phyloP scores from a whole-genome alignment of 202 grass and related monocot genomes.

The Miscanthus sacchariflorus region DNA sequence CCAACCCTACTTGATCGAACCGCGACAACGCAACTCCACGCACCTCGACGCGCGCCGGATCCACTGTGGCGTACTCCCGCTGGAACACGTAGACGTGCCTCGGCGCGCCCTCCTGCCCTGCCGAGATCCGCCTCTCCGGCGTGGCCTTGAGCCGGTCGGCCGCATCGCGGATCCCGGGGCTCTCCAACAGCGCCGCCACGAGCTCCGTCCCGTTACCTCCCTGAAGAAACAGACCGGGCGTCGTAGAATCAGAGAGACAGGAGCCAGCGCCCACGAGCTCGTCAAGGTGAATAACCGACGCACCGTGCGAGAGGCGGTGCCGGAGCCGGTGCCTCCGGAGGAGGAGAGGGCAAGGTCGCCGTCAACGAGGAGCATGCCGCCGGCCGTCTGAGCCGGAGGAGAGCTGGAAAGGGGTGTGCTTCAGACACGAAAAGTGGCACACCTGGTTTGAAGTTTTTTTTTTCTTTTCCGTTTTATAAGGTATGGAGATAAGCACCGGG shows the following conservation, averaged over 20 bases:
- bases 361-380: slow-evolving; percentile 67
- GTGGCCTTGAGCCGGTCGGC: slow-evolving; percentile 57
- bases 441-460: too few relatives aligned
- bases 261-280: not conserved
- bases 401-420: not conserved
- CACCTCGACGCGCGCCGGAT: slow-evolving; percentile 77
- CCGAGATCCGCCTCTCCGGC: slow-evolving; percentile 61
- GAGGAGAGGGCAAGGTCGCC: slow-evolving; percentile 43
- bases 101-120: slow-evolving; percentile 28
- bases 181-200: slow-evolving; percentile 58
- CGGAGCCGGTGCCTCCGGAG: not conserved
- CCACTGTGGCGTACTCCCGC: slow-evolving; percentile 90
- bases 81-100: slow-evolving; percentile 89
- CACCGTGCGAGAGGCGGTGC: slow-evolving; percentile 24
- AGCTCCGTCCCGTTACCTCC: slow-evolving; percentile 54
- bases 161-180: slow-evolving; percentile 53
- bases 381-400: slow-evolving; percentile 11
- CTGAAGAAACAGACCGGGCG: slow-evolving; percentile 25
- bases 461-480: too few relatives aligned
- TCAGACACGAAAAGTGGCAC: not conserved
- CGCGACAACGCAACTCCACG: not conserved
- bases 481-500: too few relatives aligned
- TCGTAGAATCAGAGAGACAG: not conserved
- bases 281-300: not conserved
- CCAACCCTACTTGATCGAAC: not conserved